phyloP scores from a whole-genome alignment of 352 stramenopile species.

The Lagenidium giganteum region DNA sequence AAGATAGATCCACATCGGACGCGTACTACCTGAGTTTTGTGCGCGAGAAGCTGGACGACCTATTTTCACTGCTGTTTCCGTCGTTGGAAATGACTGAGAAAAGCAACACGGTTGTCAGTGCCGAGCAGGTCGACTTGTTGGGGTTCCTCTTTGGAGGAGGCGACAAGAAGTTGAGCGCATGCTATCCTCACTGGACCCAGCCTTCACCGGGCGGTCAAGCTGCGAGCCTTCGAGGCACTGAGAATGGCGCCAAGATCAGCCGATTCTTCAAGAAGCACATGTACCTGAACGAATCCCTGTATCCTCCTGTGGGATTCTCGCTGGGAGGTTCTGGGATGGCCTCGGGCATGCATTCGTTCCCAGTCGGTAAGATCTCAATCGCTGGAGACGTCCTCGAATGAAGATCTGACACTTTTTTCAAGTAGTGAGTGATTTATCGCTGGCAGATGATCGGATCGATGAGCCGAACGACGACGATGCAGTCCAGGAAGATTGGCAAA shows the following conservation, averaged over 20 bases:
- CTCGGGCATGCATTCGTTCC: conserved; percentile 6
- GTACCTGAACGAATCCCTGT: conserved; percentile 75
- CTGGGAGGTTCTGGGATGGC: conserved; percentile 20
- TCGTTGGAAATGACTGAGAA: conserved; percentile 45
- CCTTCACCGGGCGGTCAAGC: conserved; percentile 1
- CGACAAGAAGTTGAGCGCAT: conserved; percentile 46
- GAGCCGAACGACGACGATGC: conserved; percentile 3
- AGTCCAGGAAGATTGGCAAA: conserved; percentile 14
- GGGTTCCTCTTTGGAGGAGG: conserved; percentile 69
- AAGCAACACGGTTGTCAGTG: conserved; percentile 41
- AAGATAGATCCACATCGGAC: conserved; percentile 73
- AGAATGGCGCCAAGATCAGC: conserved; percentile 60
- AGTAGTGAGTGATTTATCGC: conserved; percentile 7
- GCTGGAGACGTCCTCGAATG: no score
- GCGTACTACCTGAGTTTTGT: conserved; percentile 79
- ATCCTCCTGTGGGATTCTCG: conserved; percentile 70
- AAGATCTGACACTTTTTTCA: no score
- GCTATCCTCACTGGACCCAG: conserved; percentile 61
- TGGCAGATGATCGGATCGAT: background rate
- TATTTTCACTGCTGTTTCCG: conserved; percentile 68
- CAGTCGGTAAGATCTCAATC: conserved; percentile 23
- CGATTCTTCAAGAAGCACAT: conserved; percentile 73
- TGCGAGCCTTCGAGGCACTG: conserved; percentile 15
- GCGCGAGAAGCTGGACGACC: conserved; percentile 68
- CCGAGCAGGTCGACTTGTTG: conserved; percentile 66